Conservation (phyloP, 371 early-diverging fungal species). For the Mucor circinelloides region DNA sequence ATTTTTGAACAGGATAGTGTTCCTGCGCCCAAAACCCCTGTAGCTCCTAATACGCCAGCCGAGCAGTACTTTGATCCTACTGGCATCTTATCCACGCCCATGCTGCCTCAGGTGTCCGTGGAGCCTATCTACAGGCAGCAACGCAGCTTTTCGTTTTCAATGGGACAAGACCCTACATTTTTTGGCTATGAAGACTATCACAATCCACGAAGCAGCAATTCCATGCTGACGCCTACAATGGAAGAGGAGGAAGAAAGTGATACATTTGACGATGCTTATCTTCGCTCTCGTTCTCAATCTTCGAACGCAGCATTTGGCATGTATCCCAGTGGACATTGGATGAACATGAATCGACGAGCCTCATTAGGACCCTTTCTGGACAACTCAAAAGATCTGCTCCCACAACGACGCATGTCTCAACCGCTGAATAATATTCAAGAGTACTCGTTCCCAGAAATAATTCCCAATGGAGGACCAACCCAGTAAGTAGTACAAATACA, state of each 20-base stretch:
- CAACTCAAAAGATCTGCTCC: constrained; percentile 3
- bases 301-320: constrained; percentile 42
- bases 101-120: constrained; percentile 43
- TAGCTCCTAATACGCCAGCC: not conserved
- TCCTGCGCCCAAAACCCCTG: not conserved
- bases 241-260: constrained; percentile 36
- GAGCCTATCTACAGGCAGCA: constrained; percentile 52
- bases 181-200: constrained; percentile 47
- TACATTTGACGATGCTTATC: constrained; percentile 24
- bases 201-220: constrained; percentile 5
- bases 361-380: constrained; percentile 7
- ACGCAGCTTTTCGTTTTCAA: constrained; percentile 52
- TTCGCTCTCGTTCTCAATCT: constrained; percentile 39
- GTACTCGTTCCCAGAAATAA: constrained; percentile 19
- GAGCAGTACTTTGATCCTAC: constrained; percentile 6
- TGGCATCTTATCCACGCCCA: constrained; percentile 36
- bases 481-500: constrained; percentile 17
- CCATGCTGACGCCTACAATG: constrained; percentile 35
- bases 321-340: constrained; percentile 9
- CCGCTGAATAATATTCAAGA: constrained; percentile 11
- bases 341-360: constrained; percentile 12
- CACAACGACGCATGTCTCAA: constrained; percentile 26
- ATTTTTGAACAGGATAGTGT: constrained; percentile 32
- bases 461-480: constrained; percentile 16
- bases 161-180: constrained; percentile 49